Base-by-base conservation (phyloP, 163 green algal species). In the Picocystis sp. region DNA sequence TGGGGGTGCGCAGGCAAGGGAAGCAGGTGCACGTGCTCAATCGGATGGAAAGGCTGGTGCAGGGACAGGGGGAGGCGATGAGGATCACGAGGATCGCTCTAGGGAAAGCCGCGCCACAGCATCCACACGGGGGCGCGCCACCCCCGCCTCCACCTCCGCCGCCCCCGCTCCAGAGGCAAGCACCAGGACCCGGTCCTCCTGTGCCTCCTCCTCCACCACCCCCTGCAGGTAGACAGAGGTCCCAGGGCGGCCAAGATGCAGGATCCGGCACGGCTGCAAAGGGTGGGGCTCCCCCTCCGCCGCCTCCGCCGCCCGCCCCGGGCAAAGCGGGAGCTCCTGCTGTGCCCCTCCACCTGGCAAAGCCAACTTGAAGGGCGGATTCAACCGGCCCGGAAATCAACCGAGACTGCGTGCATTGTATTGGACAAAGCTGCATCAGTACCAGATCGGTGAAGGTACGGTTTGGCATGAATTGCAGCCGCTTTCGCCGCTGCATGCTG, bases 331-430 rank as follows among this genome's bases (percentile, higher is more conserved):
- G 47, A 19, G 47, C 47, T 19, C 47, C 47, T 10, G 24, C 47
- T 11, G 11, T 34, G n/a, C 47, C 47, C 47, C 47, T 8, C 47
- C n/a, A n/a, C n/a, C 47, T 9, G 47, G 47, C 24, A 34, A 34
- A 21, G 19, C 19, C 29, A 38, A 38, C 29, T 38, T 38, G n/a
- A 33, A 22, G 15, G n/a, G 47, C 47, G 19, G 47, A 29, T 33
- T 11, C 3, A 54, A 34, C 11, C 34, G 11, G 47, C 17, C 47
- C 17, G 34, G 38, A 11, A 54, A 33, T 24, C 9, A 11, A 19
- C 47, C 47, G 11, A 54, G 38, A 34, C 47, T 54, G n/a, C 47
- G 47, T 33, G 34, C 47, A 9, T 54, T 33, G 47, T 54, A 54
- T 11, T 54, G 47, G 47, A 33, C 34, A 34, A 24, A 33, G 17